These are phyloP conservation scores for Cryptosporidium bovis DNA, from an alignment of 169 alveolate species.

Conservation along the genomic window DNA sequence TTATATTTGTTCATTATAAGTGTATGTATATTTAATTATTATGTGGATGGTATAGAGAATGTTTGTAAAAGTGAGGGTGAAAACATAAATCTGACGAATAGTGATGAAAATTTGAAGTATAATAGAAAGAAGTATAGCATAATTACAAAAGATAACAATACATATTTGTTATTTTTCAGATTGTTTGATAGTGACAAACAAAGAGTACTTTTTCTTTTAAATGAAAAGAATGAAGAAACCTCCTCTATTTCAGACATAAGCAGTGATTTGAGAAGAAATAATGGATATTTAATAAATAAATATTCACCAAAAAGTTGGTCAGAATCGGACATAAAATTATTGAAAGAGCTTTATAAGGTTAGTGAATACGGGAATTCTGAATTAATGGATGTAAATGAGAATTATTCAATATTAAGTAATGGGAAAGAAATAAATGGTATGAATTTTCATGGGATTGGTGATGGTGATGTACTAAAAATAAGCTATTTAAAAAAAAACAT, in stretches of 20 bases:
- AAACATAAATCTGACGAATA: too few relatives aligned
- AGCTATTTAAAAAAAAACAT: constrained; percentile 14
- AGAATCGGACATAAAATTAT: neutral
- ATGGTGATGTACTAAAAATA: constrained; percentile 17
- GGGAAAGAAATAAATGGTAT: neutral
- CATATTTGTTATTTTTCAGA: constrained; percentile 29
- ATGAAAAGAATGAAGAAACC: neutral
- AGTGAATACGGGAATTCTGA: too few relatives aligned
- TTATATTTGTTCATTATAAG: too few relatives aligned
- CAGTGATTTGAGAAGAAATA: neutral
- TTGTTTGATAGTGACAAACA: constrained; percentile 21
- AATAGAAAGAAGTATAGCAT: neutral
- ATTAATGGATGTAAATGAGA: neutral
- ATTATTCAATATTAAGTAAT: neutral
- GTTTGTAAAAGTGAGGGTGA: too few relatives aligned
- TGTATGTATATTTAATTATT: too few relatives aligned
- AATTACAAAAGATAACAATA: constrained; percentile 47
- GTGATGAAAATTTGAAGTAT: neutral
- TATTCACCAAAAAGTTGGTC: constrained; percentile 49
- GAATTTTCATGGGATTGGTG: neutral
- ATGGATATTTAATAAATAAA: constrained; percentile 16
- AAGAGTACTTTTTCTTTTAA: constrained; percentile 3
- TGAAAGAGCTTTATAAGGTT: constrained; percentile 14
- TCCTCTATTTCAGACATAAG: neutral
- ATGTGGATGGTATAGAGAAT: too few relatives aligned